Evolutionary conservation across 331 rosid species (phyloP).

Genomic region (Telfairia occidentalis): DNA sequence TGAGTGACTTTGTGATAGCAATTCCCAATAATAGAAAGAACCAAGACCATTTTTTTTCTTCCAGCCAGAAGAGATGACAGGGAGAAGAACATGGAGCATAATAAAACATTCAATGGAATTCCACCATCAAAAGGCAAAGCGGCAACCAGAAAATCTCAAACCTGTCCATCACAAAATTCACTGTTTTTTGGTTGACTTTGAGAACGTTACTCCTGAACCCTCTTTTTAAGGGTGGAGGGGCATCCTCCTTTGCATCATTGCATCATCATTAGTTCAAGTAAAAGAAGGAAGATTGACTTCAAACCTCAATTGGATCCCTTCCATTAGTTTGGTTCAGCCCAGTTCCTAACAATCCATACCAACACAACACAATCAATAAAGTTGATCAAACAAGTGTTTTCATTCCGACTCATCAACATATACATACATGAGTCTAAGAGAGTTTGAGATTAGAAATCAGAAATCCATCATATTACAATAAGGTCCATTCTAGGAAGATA

Average conservation of each 20-base stretch:
- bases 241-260: not conserved
- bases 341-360: not conserved
- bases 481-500: not conserved
- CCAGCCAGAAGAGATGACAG: not conserved
- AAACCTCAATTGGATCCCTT: not conserved
- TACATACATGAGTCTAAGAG: not conserved
- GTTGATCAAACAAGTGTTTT: not conserved
- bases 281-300: not conserved
- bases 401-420: not conserved
- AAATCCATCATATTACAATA: not conserved
- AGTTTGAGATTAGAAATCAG: not conserved
- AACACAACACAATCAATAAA: not conserved
- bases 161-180: not conserved
- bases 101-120: not conserved
- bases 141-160: not conserved
- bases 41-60: not conserved
- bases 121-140: not conserved
- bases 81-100: not conserved
- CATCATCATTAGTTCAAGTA: not conserved
- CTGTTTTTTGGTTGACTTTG: slow-evolving; percentile 5
- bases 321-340: not conserved
- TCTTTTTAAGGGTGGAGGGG: not conserved
- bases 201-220: not conserved
- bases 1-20: not conserved
- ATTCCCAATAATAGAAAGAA: not conserved